These are phyloP conservation scores for Amanita pseudoporphyria DNA, from an alignment of 768 basidiomycete species.

Conservation along the genomic window DNA sequence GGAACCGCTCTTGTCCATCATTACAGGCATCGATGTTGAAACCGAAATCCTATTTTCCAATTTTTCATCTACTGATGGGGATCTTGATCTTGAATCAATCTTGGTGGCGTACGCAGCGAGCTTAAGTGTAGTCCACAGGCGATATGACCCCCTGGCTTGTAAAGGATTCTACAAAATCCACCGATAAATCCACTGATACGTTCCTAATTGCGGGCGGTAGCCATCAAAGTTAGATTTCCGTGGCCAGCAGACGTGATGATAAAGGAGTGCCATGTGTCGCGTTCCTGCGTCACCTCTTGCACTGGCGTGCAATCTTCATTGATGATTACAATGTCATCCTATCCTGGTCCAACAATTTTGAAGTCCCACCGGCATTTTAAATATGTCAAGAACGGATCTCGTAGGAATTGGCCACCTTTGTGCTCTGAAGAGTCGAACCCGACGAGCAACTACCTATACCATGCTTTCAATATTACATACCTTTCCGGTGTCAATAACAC, in stretches of 20 bases:
- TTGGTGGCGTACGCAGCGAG: conserved; percentile 48
- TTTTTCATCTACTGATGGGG: conserved; percentile 12
- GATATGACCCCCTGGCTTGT: conserved; percentile 86
- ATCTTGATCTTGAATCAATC: conserved; percentile 29
- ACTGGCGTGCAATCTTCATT: conserved; percentile 69
- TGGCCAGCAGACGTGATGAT: conserved; percentile 67
- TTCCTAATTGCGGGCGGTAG: conserved; percentile 62
- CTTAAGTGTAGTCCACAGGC: conserved; percentile 57
- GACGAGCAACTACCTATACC: conserved; percentile 26
- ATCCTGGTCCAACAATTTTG: conserved; percentile 28
- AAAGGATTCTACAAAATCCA: conserved; percentile 81
- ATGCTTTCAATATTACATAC: conserved; percentile 23
- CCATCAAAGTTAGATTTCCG: conserved; percentile 53
- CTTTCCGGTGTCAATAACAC: conserved; percentile 87
- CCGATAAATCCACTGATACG: conserved; percentile 73
- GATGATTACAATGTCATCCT: conserved; percentile 67
- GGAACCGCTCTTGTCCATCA: background rate
- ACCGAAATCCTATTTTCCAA: conserved; percentile 7
- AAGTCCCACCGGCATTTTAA: conserved; percentile 75
- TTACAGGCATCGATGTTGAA: conserved; percentile 3
- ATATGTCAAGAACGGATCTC: conserved; percentile 52
- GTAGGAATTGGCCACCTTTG: conserved; percentile 58
- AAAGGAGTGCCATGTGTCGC: conserved; percentile 55
- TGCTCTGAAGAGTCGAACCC: conserved; percentile 55
- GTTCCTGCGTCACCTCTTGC: conserved; percentile 42